Conservation (phyloP, 306 rosid species). For the Pueraria montana region DNA sequence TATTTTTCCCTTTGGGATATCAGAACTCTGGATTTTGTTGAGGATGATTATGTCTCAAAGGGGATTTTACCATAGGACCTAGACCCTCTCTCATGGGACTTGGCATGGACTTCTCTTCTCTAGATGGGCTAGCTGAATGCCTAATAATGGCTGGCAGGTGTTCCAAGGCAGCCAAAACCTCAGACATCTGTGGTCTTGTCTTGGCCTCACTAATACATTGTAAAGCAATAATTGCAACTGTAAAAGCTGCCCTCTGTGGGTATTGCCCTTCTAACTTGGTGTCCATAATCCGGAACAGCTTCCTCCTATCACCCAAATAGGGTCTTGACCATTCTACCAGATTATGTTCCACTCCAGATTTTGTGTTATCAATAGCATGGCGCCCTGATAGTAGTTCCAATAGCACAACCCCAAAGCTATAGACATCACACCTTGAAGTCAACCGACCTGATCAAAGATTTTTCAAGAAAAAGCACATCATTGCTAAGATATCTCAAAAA, state of each 20-base stretch:
- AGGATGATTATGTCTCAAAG: conserved; percentile 44
- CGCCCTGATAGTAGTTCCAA: conserved; percentile 86
- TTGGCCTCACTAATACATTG: conserved; percentile 80
- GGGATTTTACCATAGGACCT: conserved; percentile 24
- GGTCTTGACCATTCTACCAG: conserved; percentile 91
- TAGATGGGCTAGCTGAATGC: conserved; percentile 55
- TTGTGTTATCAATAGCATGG: conserved; percentile 75
- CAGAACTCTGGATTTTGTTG: not conserved
- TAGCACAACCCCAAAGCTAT: conserved; percentile 94
- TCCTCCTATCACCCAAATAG: conserved; percentile 79
- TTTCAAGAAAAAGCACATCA: not conserved
- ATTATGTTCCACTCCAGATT: conserved; percentile 71
- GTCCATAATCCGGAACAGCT: conserved; percentile 90
- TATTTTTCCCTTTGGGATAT: no score
- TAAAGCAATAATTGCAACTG: conserved; percentile 72
- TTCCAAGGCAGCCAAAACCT: conserved; percentile 78
- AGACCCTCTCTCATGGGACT: conserved; percentile 28
- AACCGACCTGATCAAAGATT: conserved; percentile 72
- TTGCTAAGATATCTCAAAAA: conserved; percentile 3
- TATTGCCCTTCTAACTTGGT: conserved; percentile 90
- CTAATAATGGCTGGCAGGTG: conserved; percentile 65
- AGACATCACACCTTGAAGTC: conserved; percentile 88
- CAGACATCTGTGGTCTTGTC: conserved; percentile 78
- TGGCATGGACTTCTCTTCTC: conserved; percentile 45
- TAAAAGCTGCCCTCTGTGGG: conserved; percentile 77